Conservation (phyloP, 768 basidiomycete species). For the Mycena chlorophos region DNA sequence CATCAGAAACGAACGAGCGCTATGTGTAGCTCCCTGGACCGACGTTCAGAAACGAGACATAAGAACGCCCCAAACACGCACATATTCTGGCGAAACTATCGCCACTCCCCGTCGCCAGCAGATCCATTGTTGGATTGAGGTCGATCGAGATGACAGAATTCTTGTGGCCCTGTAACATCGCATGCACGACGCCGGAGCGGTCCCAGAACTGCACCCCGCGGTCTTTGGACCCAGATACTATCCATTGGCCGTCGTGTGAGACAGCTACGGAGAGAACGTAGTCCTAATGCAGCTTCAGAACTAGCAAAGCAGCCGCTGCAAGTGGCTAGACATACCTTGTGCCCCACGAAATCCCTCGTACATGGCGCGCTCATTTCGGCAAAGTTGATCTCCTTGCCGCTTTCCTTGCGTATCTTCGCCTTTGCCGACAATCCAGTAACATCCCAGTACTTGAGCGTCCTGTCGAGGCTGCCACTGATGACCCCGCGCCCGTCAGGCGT, state of each 20-base stretch:
- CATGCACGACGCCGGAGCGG: conserved; percentile 73
- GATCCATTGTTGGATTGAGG: conserved; percentile 44
- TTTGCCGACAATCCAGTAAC: conserved; percentile 73
- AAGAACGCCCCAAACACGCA: no score
- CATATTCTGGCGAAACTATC: conserved; percentile 59
- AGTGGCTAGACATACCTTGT: conserved; percentile 54
- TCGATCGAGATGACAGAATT: conserved; percentile 57
- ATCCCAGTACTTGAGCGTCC: conserved; percentile 88
- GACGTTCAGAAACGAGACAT: no score
- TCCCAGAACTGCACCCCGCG: conserved; percentile 96
- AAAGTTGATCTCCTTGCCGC: conserved; percentile 53
- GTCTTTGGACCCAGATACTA: conserved; percentile 93
- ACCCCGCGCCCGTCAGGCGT: conserved; percentile 89
- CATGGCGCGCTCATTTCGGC: conserved; percentile 48
- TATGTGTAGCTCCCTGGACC: no score
- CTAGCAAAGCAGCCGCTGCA: not conserved
- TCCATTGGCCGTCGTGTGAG: conserved; percentile 89
- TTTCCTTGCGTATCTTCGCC: conserved; percentile 46
- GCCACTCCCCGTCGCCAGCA: conserved; percentile 54
- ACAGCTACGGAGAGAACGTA: conserved; percentile 44
- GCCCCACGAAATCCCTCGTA: conserved; percentile 74
- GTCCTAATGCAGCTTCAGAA: conserved; percentile 22
- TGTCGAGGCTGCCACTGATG: conserved; percentile 89
- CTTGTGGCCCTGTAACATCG: conserved; percentile 83
- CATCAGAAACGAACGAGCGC: no score